Evolutionary conservation across 768 basidiomycete species (phyloP), one percentile per base, ranked within the genome.

Genomic region (Leccinum disarticulatum): DNA sequence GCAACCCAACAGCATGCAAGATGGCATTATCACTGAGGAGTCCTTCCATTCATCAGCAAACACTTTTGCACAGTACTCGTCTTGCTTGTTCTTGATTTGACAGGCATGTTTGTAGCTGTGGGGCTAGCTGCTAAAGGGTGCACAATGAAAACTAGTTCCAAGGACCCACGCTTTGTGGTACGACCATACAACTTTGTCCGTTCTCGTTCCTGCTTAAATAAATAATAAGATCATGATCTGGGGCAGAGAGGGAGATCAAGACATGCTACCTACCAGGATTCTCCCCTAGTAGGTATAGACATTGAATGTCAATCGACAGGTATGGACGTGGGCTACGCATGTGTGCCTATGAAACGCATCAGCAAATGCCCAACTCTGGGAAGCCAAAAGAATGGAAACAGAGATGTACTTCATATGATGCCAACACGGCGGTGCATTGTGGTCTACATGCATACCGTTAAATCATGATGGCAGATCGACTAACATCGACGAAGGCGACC

Each of bases 401-500:
- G 46, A 69, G 77, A 13, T 61, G 3, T 62, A 85, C 83, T 93
- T 93, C 83, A 93, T 88, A 63, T 92, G 89, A 59, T 90, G 76
- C 87, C 88, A 87, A 41, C 80, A 77, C n/a, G 80, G 67, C 1
- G 75, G 75, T 22, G 72, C 70, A 9, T 72, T 64, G 6, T 72
- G 68, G 36, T 72, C 65, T 2, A 70, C 61, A 14, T 73, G 69
- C 0, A 77, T 64, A 38, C 73, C 72, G 54, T 83, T 76, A 55
- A 87, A 71, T 31, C 79, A 75, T 61, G 80, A 83, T 0, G 92
- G 91, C 0, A 89, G 86, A 54, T 95, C 92, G 15, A 93, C 77
- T 3, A 91, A 77, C 76, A 87, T 82, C 0, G 87, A 83, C 15
- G 81, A 82, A 0, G 87, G 80, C 0, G 87, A 87, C n/a, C 85